A percentile compares a stretch with the other conserved stretches of the same genome.
These are phyloP conservation scores for Malus sieversii DNA, from an alignment of 306 rosid species.

Conservation along the genomic window DNA sequence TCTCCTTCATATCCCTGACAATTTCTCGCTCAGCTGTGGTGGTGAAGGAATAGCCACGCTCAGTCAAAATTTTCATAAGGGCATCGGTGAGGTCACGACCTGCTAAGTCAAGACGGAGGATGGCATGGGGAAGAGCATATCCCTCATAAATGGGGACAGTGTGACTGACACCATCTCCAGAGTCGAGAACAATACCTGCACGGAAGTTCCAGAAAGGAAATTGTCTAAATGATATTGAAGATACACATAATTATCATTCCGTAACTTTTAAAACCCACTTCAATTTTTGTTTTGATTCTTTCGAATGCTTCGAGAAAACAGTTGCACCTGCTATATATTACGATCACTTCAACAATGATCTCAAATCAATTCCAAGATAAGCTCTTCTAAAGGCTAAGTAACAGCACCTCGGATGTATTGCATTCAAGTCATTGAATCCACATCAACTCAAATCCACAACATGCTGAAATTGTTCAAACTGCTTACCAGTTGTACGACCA, in stretches of 20 bases:
- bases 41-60: constrained; percentile 86
- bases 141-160: constrained; percentile 82
- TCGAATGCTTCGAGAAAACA: background rate
- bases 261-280: background rate
- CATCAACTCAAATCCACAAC: background rate
- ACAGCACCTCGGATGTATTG: background rate
- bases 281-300: background rate
- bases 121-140: constrained; percentile 78
- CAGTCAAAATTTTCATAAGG: constrained; percentile 77
- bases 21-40: constrained; percentile 86
- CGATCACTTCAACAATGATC: background rate
- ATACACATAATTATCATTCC: background rate
- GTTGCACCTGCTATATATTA: background rate
- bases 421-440: background rate
- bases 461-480: background rate
- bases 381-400: background rate
- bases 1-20: constrained; percentile 86
- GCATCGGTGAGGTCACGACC: constrained; percentile 89
- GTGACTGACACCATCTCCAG: constrained; percentile 89
- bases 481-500: constrained; percentile 90
- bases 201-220: background rate
- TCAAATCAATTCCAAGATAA: background rate
- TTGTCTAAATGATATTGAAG: background rate
- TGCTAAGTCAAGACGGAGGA: constrained; percentile 83
- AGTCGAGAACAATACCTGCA: constrained; percentile 78